These are phyloP conservation scores for Ogataea populi-albae DNA, from an alignment of 805 yeast genomes.

Conservation along the genomic window DNA sequence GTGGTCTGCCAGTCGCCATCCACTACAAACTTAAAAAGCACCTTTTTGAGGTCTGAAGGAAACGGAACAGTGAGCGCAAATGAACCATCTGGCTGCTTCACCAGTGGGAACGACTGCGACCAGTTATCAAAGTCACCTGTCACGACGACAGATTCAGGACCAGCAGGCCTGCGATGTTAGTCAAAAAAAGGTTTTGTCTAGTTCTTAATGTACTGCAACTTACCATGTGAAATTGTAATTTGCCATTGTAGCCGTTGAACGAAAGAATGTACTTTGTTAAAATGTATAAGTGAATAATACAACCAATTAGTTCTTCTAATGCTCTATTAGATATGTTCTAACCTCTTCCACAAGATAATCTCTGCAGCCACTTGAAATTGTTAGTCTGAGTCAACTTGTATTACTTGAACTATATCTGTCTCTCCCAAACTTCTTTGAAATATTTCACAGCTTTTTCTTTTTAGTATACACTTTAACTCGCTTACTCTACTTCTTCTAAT, in stretches of 20 bases:
- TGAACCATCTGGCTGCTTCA: constrained; percentile 40
- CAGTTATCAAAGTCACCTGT: constrained; percentile 63
- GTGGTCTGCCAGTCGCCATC: constrained; percentile 57
- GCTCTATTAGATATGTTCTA: too few species aligned
- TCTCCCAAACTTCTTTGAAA: too few species aligned
- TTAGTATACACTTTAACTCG: too few species aligned
- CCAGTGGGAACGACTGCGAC: constrained; percentile 47
- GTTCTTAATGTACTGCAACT: constrained; percentile 5
- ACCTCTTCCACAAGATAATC: too few species aligned
- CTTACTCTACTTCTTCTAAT: too few species aligned
- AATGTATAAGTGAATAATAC: too few species aligned
- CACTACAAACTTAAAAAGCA: constrained; percentile 53
- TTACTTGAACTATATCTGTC: too few species aligned
- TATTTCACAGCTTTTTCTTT: too few species aligned
- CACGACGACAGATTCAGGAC: constrained; percentile 44
- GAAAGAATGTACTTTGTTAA: too few species aligned
- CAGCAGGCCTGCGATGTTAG: constrained; percentile 30
- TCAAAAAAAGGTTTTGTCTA: background rate
- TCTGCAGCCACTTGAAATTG: too few species aligned
- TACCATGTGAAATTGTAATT: constrained; percentile 27
- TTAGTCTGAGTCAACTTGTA: too few species aligned
- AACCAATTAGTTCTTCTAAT: too few species aligned
- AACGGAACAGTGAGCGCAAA: constrained; percentile 33
- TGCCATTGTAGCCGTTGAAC: constrained; percentile 36
- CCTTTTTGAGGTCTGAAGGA: constrained; percentile 21